Base-by-base conservation (phyloP, 2,329 filamentous ascomycete species). In the Eutypa lata region DNA sequence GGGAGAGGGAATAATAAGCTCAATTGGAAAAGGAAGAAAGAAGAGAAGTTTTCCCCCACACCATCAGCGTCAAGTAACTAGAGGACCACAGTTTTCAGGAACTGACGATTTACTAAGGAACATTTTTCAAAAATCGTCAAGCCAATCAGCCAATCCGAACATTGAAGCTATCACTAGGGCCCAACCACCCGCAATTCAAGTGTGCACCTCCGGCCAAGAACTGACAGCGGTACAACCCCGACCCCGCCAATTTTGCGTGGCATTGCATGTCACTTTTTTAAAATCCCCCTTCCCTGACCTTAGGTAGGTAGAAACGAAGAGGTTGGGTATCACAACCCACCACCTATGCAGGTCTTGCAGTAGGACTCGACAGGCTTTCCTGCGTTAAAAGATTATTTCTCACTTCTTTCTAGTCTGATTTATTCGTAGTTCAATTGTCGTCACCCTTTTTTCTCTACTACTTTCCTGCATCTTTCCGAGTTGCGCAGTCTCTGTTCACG, bases 291-390 rank as follows among this genome's bases (percentile, higher is more conserved):
- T 18, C 35, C 35, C 35, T 31, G 26, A 31, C 10, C 13, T 18
- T 7, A 16, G 13, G 13, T 38, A 38, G 35, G 35, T 38, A 38
- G 21, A 45, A 28, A 24, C 21, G 42, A 45, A 45, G 42, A 45
- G 42, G 42, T 45, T 45, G 42, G 42, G 42, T 45, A 28, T 45
- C 42, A 45, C 42, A 45, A 26, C 11, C 42, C 42, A 26, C 42
- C 42, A 10, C 42, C 21, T 11, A 38, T 10, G 26, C 26, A 31
- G 26, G 26, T 5, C 10, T 10, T 31, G 26, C 26, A 5, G 10
- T 31, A 31, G 26, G 10, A 31, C 26, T 5, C 26, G 10, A 11
- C 38, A 42, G 19, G 3, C 38, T 21, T 42, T 42, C 38, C 38
- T 11, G 18, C 16, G 38, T 42, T 21, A 10, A 42, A 8, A 21